Evolutionary conservation across 2,329 filamentous ascomycete genomes (phyloP).

Genomic region (Didymella pomorum): DNA sequence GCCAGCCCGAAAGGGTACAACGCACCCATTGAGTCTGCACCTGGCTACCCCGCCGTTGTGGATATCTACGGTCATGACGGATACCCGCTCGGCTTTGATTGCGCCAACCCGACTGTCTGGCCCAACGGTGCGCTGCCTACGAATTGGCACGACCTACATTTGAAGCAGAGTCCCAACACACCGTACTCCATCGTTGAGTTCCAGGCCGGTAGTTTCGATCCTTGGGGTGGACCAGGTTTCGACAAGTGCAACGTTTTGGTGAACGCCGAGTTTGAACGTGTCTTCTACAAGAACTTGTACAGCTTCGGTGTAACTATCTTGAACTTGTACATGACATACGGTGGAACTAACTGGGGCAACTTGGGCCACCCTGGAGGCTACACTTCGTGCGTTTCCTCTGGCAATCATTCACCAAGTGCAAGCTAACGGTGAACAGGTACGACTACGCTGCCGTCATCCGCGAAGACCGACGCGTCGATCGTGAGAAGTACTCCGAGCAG

Average conservation of each 20-base stretch:
- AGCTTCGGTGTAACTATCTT: constrained; percentile 72
- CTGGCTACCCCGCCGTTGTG: constrained; percentile 64
- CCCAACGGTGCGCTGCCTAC: constrained; percentile 65
- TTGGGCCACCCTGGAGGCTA: constrained; percentile 66
- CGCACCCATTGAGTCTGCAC: constrained; percentile 51
- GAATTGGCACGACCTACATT: constrained; percentile 62
- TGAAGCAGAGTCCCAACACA: constrained; percentile 68
- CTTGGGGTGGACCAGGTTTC: constrained; percentile 77
- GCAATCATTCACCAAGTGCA: not conserved
- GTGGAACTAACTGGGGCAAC: constrained; percentile 84
- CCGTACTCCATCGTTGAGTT: constrained; percentile 73
- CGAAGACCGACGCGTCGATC: constrained; percentile 71
- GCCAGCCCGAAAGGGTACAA: constrained; percentile 68
- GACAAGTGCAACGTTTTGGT: constrained; percentile 71
- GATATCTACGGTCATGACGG: constrained; percentile 73
- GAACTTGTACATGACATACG: constrained; percentile 80
- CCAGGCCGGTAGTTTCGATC: constrained; percentile 76
- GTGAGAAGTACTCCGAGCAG: constrained; percentile 81
- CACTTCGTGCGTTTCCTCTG: constrained; percentile 62
- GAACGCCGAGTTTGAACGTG: constrained; percentile 76
- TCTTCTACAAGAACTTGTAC: constrained; percentile 81
- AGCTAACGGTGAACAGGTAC: not conserved
- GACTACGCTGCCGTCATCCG: constrained; percentile 65
- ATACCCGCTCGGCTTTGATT: constrained; percentile 59
- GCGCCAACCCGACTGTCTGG: constrained; percentile 69